Evolutionary conservation across 129 eudicot genomes (phyloP), one percentile per base, ranked within the genome.

Genomic region (Flaveria sonorensis): DNA sequence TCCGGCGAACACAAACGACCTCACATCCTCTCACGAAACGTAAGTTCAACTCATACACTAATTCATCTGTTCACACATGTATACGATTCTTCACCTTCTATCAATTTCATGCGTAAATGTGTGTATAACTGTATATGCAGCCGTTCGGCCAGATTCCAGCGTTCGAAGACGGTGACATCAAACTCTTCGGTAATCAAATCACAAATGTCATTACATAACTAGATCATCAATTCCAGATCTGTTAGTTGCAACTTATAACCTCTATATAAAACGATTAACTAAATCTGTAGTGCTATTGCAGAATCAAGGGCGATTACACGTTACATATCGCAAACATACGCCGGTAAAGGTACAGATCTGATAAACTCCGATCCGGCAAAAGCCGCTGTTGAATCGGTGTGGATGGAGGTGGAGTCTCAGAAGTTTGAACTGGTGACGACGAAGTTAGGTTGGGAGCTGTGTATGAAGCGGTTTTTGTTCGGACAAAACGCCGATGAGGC

Each of bases 271-370:
- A 36, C 40, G 40, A 36, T 6, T 36, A 6, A 60, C 48, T 26
- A 7, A 24, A 14, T 14, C 5, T 1, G 2, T 19, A 15, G 1
- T 32, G 0, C 46, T 60, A 79, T 45, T 63, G 83, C 89, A 90
- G 96, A 90, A 72, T 90, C 96, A 16, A 88, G 96, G 85, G 93
- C 93, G 40, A 83, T 90, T 60, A 68, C 72, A 23, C 73, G 70
- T 4, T 86, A 88, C 81, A 77, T 90, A 28, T 84, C 91, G 12
- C 80, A 71, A 20, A 68, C 79, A 1, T 80, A 90, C 42, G 77
- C 70, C 1, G 82, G 77, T 8, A 72, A 73, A 16, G 96, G 93
- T 8, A 84, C 73, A 1, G 83, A 70, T 52, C 79, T 90, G 42
- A 56, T 85, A 9, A 53, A 40, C 84, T 6, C 14, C 6, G 93